Evolutionary conservation across 2,329 filamentous ascomycete genomes (phyloP).

Genomic region (Fusarium piperis): DNA sequence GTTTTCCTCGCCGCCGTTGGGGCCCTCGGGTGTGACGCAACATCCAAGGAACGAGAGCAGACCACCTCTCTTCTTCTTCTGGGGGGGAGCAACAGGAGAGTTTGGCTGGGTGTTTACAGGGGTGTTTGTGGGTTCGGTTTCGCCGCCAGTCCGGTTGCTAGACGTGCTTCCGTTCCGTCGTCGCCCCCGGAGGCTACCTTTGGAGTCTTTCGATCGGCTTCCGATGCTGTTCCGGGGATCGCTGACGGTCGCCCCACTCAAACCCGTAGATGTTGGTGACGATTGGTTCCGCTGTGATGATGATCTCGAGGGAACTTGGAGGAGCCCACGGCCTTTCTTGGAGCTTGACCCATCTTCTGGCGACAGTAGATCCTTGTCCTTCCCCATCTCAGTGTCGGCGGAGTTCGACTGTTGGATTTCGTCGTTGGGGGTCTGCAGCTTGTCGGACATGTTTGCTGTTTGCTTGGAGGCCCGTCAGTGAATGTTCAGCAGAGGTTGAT

Average conservation of each 20-base stretch:
- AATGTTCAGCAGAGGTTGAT: conserved; percentile 2
- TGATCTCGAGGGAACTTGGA: conserved; percentile 70
- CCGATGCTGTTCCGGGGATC: conserved; percentile 71
- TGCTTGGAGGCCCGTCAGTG: conserved; percentile 36
- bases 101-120: conserved; percentile 61
- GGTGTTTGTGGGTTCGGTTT: conserved; percentile 62
- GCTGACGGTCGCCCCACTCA: conserved; percentile 68
- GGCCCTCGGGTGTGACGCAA: conserved; percentile 71
- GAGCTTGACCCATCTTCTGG: conserved; percentile 54
- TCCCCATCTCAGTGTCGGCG: conserved; percentile 52
- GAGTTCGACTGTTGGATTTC: conserved; percentile 49
- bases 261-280: conserved; percentile 66
- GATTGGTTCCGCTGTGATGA: conserved; percentile 69
- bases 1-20: conserved; percentile 62
- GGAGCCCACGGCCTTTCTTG: conserved; percentile 62
- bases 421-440: conserved; percentile 41
- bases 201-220: conserved; percentile 72
- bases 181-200: conserved; percentile 69
- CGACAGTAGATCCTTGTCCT: conserved; percentile 54
- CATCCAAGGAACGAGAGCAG: conserved; percentile 71
- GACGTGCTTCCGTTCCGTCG: conserved; percentile 74
- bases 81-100: conserved; percentile 59
- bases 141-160: conserved; percentile 69
- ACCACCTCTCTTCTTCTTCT: conserved; percentile 66
- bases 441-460: conserved; percentile 48